Conservation (phyloP, 1,284 basidiomycete species). For the Trametes pubescens region DNA sequence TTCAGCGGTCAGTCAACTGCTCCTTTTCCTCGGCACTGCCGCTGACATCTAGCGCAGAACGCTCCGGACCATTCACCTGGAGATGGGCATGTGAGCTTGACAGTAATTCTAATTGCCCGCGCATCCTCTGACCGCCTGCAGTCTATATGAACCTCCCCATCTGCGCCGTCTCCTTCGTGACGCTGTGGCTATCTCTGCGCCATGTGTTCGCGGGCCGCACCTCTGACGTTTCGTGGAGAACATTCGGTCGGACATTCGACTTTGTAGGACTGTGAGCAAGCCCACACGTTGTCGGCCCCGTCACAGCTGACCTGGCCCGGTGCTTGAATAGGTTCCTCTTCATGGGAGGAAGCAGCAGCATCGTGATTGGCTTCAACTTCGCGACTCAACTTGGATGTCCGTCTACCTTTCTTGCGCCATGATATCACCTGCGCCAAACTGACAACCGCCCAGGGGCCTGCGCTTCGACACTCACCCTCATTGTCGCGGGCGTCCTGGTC, state of each 20-base stretch:
- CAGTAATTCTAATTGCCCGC: not conserved
- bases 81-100: slow-evolving; percentile 77
- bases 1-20: slow-evolving; percentile 72
- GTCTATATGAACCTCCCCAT: slow-evolving; percentile 86
- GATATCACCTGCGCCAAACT: slow-evolving; percentile 19
- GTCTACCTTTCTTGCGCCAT: slow-evolving; percentile 39
- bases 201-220: slow-evolving; percentile 56
- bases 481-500: slow-evolving; percentile 60
- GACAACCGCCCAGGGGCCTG: slow-evolving; percentile 58
- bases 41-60: slow-evolving; percentile 26
- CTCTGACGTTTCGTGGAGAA: slow-evolving; percentile 61
- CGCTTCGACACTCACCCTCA: slow-evolving; percentile 65
- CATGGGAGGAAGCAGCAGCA: slow-evolving; percentile 74
- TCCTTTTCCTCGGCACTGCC: not conserved
- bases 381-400: slow-evolving; percentile 72
- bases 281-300: slow-evolving; percentile 17
- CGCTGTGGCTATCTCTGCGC: slow-evolving; percentile 66
- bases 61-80: slow-evolving; percentile 58
- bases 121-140: slow-evolving; percentile 9
- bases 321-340: slow-evolving; percentile 67
- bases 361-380: slow-evolving; percentile 81
- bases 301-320: slow-evolving; percentile 24
- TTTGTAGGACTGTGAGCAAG: slow-evolving; percentile 74
- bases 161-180: slow-evolving; percentile 63
- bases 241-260: slow-evolving; percentile 66